A percentile compares a stretch with the other conserved stretches of the same genome.
Evolutionary conservation across 306 rosid genomes (phyloP).

Genomic region (Glycine soja): DNA sequence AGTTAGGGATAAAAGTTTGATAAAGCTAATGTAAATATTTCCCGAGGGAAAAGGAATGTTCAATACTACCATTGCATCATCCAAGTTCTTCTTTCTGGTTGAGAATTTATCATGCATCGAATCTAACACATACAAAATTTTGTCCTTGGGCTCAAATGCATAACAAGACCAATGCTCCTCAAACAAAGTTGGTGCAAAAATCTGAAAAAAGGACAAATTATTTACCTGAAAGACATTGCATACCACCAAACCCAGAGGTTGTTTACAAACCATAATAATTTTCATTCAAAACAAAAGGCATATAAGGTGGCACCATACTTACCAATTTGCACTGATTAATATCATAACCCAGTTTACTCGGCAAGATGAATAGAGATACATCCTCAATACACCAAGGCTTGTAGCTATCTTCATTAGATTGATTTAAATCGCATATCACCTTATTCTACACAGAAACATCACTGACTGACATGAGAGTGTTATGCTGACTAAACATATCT

Average conservation of each 20-base stretch:
- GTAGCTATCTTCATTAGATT: conserved; percentile 30
- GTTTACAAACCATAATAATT: not conserved
- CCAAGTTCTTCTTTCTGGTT: conserved; percentile 40
- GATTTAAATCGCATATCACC: conserved; percentile 10
- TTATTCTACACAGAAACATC: conserved; percentile 35
- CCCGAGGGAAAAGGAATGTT: not conserved
- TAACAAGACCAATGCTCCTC: conserved; percentile 45
- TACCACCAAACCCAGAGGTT: conserved; percentile 13
- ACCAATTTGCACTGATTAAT: conserved; percentile 41
- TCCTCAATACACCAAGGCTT: conserved; percentile 40
- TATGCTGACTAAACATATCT: not conserved
- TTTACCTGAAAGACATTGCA: not conserved
- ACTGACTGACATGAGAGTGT: conserved; percentile 18
- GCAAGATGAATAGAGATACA: conserved; percentile 33
- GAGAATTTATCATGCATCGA: conserved; percentile 19
- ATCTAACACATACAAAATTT: conserved; percentile 37
- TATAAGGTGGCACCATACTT: conserved; percentile 6
- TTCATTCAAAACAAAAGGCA: not conserved
- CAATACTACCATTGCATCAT: conserved; percentile 44
- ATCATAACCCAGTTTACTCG: conserved; percentile 38
- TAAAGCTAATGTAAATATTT: conserved; percentile 5
- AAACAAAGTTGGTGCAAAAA: conserved; percentile 41
- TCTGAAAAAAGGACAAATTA: conserved; percentile 21
- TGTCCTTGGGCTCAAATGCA: conserved; percentile 30
- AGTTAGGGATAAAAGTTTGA: not conserved